Base-by-base conservation (phyloP, 2,329 filamentous ascomycete species). In the Tolypocladium amazonense region DNA sequence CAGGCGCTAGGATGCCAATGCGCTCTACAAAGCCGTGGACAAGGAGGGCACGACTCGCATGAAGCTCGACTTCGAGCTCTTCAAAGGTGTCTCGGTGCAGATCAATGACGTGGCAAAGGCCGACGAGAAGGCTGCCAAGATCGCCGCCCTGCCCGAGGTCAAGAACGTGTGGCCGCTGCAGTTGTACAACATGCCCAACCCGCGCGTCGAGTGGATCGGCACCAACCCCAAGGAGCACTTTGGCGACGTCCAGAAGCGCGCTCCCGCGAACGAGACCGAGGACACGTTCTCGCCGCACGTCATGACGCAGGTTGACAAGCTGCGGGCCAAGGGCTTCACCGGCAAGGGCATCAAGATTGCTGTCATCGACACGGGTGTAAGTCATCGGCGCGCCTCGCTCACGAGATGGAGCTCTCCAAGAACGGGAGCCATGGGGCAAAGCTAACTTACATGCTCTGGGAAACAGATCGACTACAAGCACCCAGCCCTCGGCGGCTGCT, bases 401-500 rank as follows among this genome's bases (percentile, higher is more conserved):
- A 14, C 20, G 39, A 8, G 39, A 43, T 8, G 4, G 7, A 18
- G 11, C 3, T 5, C 23, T 9, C 23, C 41, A 14, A 8, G 41
- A 23, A 4, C 11, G 2, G 12, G 6, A 4, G 39, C 20, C 39
- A 15, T 45, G n/a, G 4, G 11, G 6, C 18, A n/a, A n/a, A n/a
- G 12, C 45, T 50, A 25, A 47, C 45, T 23, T 27, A 20, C 45
- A 23, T 47, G 9, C 45, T 15, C 45, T 14, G 23, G 15, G 12
- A 47, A 14, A 47, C 14, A 81, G 79, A 73, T 86, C 56, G 85
- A 88, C 67, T 88, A 87, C 66, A 77, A 73, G 0, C 85, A 88
- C 65, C 81, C 84, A 1, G 82, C 83, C 35, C 78, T 88, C 0
- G 86, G 86, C 20, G 84, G 83, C 55, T 85, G 85, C 66, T 87